Evolutionary conservation across 2,329 filamentous ascomycete species (phyloP), one percentile per base, ranked within the genome.

Genomic region (Cladophialophora carrionii): DNA sequence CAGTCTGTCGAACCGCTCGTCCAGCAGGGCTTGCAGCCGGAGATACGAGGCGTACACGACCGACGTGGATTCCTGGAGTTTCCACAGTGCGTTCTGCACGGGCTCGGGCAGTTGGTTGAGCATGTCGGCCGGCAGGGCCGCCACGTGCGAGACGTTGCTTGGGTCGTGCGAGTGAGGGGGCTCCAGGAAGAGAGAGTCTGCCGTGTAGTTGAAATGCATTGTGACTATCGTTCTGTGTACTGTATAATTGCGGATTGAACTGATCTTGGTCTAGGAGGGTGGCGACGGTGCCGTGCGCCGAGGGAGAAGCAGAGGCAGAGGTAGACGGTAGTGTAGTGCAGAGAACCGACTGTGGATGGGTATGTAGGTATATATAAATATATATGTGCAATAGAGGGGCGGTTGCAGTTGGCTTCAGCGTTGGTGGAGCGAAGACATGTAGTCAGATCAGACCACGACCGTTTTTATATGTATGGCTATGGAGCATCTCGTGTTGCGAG

Each of bases 41-140:
- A 64, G 52, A 55, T 69, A 69, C n/a, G 67, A 69, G 17, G 68
- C 67, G 57, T 67, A 70, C 46, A 68, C 67, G 37, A 70, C 65
- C 1, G 68, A 70, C 12, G 68, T 70, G 24, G 68, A 67, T 58
- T 70, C 68, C 58, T 70, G 68, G 20, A 70, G 53, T 12, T 53
- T 63, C 67, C 62, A 66, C 3, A 70, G 65, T n/a, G 56, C 60
- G 14, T 68, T 58, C 57, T 67, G 65, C 24, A 70, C 67, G 1
- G 65, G 17, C 31, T 67, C 62, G 1, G 68, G 68, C n/a, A 70
- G 65, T 51, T 70, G 66, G 22, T 29, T 24, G 24, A 68, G 54
- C 66, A 68, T 68, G 24, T 66, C 68, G 4, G 52, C 34, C 24
- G 68, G 68, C 37, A 70, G 48, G 22, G 65, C 66, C 9, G 68